Evolutionary conservation across 345 rosid species (phyloP), one percentile per base, ranked within the genome.

Genomic region (Linum trigynum): DNA sequence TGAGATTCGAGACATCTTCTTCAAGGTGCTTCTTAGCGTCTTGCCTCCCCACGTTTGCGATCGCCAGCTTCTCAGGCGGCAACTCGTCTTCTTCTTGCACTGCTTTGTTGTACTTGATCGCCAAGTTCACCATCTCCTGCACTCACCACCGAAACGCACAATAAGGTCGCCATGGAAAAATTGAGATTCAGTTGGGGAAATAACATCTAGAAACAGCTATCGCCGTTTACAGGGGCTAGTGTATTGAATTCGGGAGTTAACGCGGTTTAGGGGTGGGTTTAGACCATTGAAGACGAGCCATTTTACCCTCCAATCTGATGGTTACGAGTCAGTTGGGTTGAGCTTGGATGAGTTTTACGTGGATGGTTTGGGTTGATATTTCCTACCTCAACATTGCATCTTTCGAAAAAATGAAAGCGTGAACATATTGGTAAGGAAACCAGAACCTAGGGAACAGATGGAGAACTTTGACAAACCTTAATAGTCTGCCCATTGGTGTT

Each of bases 11-110:
- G 65, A 90, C 91, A 56, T 94, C 95, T 61, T 94, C 99, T 77
- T 90, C 97, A 38, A 94, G 89, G 77, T 94, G 97, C 82, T 94
- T 94, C 82, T 94, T 94, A 9, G 97, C 96, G 60, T 94, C 99
- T 77, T 94, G 99, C 78, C 97, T 86, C 71, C 99, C 99, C 42
- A 91, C 97, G 60, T 94, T 88, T 6, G 89, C 95, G 3, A 91
- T 94, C 1, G 97, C 97, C 35, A 90, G 84, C 75, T 94, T 94
- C 80, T 90, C 99, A 0, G 92, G 97, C 3, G 97, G 83, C 83
- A 94, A 69, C 78, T 90, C 95, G 64, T 94, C 99, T 72, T 94
- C 97, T 81, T 88, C 99, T 76, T 94, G 97, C 70, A 94, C 97
- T 3, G 92, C 97, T 80, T 94, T 94, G 77, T 90, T 90, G 77